Evolutionary conservation across 2,329 filamentous ascomycete species (phyloP), one percentile per base, ranked within the genome.

Genomic region (Davidsoniella australis): DNA sequence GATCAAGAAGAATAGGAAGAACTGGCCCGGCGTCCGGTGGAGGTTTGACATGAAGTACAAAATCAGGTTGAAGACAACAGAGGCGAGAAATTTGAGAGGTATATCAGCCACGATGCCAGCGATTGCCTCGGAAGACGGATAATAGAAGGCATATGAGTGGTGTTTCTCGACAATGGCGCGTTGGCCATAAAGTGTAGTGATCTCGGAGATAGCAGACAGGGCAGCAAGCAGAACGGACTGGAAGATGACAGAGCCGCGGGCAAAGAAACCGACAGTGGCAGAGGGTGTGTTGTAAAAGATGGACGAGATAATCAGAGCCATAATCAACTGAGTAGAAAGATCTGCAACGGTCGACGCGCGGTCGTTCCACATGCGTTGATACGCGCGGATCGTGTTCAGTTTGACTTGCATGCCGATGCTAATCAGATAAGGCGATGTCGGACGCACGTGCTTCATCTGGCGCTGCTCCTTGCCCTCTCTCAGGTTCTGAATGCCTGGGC

Each of bases 1-100:
- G 55, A 87, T 71, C 16, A 91, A 65, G 54, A 82, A 72, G 66
- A 80, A 91, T 54, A 85, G 69, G 64, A 91, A 91, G 67, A 88
- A 91, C 1, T 75, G 66, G 1, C 71, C 75, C 0, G 82, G 67
- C 46, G 76, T 72, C 24, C 80, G 70, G 1, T 68, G 61, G 2
- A 77, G 62, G 1, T 66, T 67, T 1, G 69, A 60, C 57, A 79
- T 58, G 56, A 78, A 80, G 60, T 80, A 80, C 2, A 78, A 59
- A 12, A 73, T 65, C 3, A 76, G 51, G 55, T 78, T 75, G 63
- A 77, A 79, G 4, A 63, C 56, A 1, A 65, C 58, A 0, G 69
- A 66, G 0, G 66, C 67, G 3, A 65, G 50, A 49, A 79, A 72
- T 56, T 79, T 79, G 56, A 76, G 64, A 0, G 76, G 75, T 3